These are phyloP conservation scores for Solanum clarkiae DNA, from an alignment of 257 asterid genomes.

Conservation along the genomic window DNA sequence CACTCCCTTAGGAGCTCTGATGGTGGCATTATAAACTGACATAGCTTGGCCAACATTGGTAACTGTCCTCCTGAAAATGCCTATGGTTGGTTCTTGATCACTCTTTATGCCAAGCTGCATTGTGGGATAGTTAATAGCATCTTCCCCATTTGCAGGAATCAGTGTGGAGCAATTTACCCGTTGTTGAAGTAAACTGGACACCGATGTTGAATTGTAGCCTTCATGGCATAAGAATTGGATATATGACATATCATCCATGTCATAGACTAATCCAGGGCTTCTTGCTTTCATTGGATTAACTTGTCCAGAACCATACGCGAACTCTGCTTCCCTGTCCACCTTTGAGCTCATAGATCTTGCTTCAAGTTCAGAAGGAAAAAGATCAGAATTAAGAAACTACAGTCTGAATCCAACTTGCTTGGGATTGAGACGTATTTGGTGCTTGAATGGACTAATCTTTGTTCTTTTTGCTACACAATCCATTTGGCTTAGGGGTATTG, in stretches of 20 bases:
- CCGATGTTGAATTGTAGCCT: slow-evolving; percentile 47
- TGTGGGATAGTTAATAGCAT: slow-evolving; percentile 81
- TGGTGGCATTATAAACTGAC: slow-evolving; percentile 51
- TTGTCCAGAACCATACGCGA: slow-evolving; percentile 86
- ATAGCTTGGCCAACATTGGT: slow-evolving; percentile 53
- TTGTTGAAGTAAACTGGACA: slow-evolving; percentile 29
- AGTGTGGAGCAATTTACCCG: slow-evolving; percentile 55
- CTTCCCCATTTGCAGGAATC: slow-evolving; percentile 52
- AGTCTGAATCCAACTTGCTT: not conserved
- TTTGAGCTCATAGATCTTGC: slow-evolving; percentile 62
- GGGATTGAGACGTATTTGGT: not conserved
- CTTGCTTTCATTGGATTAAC: slow-evolving; percentile 56
- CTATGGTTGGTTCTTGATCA: slow-evolving; percentile 36
- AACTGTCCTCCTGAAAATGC: slow-evolving; percentile 54
- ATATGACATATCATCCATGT: slow-evolving; percentile 64
- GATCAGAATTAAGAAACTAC: not conserved
- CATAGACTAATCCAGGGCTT: slow-evolving; percentile 72
- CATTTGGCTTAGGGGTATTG: not conserved
- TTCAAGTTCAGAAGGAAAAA: slow-evolving; percentile 5
- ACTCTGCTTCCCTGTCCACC: slow-evolving; percentile 56
- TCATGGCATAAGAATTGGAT: slow-evolving; percentile 71
- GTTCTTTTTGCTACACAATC: not conserved
- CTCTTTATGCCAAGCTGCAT: slow-evolving; percentile 59
- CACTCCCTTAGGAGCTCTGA: slow-evolving; percentile 61
- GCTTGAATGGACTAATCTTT: not conserved